phyloP scores from a whole-genome alignment of 805 yeast species.

The Sugiyamaella valdiviana region DNA sequence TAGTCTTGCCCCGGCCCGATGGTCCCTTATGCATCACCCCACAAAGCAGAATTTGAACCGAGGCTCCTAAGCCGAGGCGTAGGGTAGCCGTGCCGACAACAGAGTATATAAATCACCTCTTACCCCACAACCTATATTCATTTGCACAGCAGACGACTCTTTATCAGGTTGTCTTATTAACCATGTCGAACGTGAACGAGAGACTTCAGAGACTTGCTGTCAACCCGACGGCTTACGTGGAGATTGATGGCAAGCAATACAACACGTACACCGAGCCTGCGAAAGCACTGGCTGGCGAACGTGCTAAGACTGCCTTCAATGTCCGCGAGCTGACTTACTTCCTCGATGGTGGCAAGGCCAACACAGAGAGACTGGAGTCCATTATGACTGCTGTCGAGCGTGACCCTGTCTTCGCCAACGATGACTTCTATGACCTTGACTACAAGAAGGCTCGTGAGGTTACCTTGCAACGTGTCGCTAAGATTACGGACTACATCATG shows the following conservation, averaged over 20 bases:
- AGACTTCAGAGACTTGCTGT: conserved; percentile 5
- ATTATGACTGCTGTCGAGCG: conserved; percentile 44
- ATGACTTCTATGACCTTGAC: conserved; percentile 42
- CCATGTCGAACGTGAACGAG: background rate
- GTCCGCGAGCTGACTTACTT: conserved; percentile 37
- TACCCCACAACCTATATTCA: background rate
- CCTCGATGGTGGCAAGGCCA: conserved; percentile 37
- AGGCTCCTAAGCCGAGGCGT: background rate
- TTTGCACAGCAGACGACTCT: background rate
- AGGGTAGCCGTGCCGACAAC: background rate
- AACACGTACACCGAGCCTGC: conserved; percentile 17
- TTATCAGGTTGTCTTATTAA: background rate
- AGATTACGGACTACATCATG: conserved; percentile 16
- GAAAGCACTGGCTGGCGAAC: conserved; percentile 32
- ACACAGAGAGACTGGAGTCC: conserved; percentile 35
- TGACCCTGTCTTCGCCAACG: conserved; percentile 44
- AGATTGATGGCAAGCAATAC: conserved; percentile 20
- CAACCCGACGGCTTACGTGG: conserved; percentile 22
- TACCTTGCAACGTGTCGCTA: conserved; percentile 29
- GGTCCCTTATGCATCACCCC: too few relatives aligned
- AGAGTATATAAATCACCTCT: background rate
- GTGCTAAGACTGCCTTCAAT: conserved; percentile 34
- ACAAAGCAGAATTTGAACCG: background rate
- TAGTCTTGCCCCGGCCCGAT: too few relatives aligned
- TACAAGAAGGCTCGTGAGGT: conserved; percentile 36